A percentile compares a stretch with the other conserved stretches of the same genome.
phyloP scores from a whole-genome alignment of 208 protist genomes.

The Leishmania major region DNA sequence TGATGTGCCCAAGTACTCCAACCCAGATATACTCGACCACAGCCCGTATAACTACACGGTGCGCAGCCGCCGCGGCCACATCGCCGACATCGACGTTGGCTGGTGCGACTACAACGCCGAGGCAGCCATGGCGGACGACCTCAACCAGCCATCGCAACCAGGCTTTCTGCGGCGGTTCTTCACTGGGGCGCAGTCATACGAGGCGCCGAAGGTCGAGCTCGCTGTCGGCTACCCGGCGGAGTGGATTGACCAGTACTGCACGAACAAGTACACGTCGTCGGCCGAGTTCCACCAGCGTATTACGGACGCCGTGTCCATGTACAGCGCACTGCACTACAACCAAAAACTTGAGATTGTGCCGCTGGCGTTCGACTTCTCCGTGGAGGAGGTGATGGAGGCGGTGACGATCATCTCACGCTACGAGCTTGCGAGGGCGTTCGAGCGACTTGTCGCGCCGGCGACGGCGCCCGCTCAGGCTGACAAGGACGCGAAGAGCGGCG shows the following conservation, averaged over 20 bases:
- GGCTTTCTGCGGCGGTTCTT: constrained; percentile 35
- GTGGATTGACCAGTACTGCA: constrained; percentile 78
- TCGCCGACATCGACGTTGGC: constrained; percentile 74
- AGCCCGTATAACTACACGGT: constrained; percentile 65
- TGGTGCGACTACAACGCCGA: constrained; percentile 74
- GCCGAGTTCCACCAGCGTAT: constrained; percentile 75
- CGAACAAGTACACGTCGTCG: constrained; percentile 51
- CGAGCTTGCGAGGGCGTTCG: constrained; percentile 75
- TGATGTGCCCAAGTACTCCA: constrained; percentile 33
- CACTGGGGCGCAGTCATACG: constrained; percentile 23
- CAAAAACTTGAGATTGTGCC: constrained; percentile 82
- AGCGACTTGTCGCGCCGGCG: constrained; percentile 35
- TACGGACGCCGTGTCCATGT: constrained; percentile 55
- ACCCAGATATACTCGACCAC: constrained; percentile 52
- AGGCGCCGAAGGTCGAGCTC: constrained; percentile 69
- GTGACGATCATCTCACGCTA: constrained; percentile 68
- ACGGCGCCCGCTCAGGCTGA: constrained; percentile 1
- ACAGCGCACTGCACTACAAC: constrained; percentile 70
- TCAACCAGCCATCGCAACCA: constrained; percentile 26
- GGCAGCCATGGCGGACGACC: constrained; percentile 41
- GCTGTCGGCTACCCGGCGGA: constrained; percentile 85
- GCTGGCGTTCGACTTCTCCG: constrained; percentile 74
- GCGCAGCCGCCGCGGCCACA: constrained; percentile 36
- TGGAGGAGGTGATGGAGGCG: constrained; percentile 73
- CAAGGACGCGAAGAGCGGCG: background rate